phyloP scores from a whole-genome alignment of 345 rosid genomes.

The Eucalyptus grandis region DNA sequence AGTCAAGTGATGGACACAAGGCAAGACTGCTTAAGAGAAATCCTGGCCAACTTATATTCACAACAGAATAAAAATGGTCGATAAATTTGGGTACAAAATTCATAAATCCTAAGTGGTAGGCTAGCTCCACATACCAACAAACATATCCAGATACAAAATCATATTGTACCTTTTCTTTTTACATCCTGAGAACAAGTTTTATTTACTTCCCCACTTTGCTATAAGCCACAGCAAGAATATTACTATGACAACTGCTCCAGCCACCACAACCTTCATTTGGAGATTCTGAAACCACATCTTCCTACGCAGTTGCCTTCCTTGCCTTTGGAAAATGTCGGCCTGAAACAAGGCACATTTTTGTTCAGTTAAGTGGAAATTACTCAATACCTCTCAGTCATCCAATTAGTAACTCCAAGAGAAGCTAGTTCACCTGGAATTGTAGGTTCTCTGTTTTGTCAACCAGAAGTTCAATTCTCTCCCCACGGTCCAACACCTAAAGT shows the following conservation, averaged over 20 bases:
- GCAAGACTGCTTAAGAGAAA: neutral
- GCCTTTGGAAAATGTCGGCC: constrained; percentile 98
- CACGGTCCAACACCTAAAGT: constrained; percentile 83
- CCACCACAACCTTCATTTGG: constrained; percentile 77
- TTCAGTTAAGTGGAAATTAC: neutral
- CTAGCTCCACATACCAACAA: neutral
- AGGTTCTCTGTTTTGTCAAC: constrained; percentile 89
- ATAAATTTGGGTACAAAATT: neutral
- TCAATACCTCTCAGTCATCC: neutral
- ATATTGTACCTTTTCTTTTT: neutral
- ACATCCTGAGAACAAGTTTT: neutral
- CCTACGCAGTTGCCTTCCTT: constrained; percentile 85
- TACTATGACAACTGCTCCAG: constrained; percentile 42
- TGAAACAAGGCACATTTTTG: neutral
- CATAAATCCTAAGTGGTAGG: neutral
- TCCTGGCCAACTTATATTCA: neutral
- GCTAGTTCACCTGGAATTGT: constrained; percentile 68
- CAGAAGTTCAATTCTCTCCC: constrained; percentile 89
- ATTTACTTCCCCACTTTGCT: constrained; percentile 70
- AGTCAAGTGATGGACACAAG: neutral
- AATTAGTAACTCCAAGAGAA: neutral
- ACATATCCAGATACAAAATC: neutral
- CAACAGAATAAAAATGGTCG: neutral
- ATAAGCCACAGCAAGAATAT: constrained; percentile 62
- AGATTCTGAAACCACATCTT: constrained; percentile 96